Evolutionary conservation across 805 yeast species (phyloP), one percentile per base, ranked within the genome.

Genomic region (Myxozyma geophila): DNA sequence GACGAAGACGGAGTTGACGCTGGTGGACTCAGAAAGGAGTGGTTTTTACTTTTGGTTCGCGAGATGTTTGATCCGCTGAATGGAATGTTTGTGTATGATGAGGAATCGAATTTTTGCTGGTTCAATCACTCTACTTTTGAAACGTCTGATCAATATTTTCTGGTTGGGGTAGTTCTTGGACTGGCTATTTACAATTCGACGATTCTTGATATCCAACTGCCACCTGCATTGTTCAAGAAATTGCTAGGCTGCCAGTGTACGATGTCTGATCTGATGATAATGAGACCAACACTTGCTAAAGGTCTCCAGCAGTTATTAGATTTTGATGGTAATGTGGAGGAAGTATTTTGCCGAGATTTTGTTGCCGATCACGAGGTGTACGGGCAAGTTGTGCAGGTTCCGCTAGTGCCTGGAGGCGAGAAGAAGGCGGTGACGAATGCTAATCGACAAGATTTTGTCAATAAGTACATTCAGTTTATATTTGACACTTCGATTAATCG

Each of bases 1-100:
- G 87, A 87, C 63, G 99, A 93, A 72, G 96, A 92, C 0, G 99
- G 98, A 0, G 83, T 93, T 23, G 99, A 93, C 77, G 98, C 92
- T 0, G 98, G 99, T 1, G 99, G 99, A 0, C 80, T 93, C 63
- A 85, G 88, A 70, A 92, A 92, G 72, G 99, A 93, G 72, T 93
- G 99, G 99, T 92, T 95, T 74, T 79, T 85, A 54, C 76, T 92
- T 46, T 77, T 95, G 46, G 86, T 89, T 0, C 83, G 83, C 62
- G 87, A 87, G 33, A 74, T 93, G 1, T 89, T 92, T 72, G 83
- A 82, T 70, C 88, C 92, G 1, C 78, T 79, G 53, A 83, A 85
- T 39, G 91, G 90, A 0, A 80, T 92, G 74, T 87, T 95, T 65
- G 72, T 77, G 8, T 83, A 84, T 68, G 83, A 86, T 49, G 89